Conservation (phyloP, 352 stramenopile genomes). For the Blastocystis sp. region DNA sequence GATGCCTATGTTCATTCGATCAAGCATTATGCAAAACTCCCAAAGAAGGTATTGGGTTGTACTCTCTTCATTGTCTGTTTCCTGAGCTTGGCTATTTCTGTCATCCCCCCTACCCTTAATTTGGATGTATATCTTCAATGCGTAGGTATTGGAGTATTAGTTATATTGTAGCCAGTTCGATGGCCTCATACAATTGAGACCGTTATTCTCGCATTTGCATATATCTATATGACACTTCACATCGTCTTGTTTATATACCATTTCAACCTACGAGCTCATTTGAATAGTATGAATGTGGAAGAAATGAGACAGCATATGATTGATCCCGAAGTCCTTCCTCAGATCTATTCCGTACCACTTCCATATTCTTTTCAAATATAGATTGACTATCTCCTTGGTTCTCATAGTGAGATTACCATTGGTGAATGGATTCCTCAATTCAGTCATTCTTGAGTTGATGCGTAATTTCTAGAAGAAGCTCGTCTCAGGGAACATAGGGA, state of each 20-base stretch:
- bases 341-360: not conserved
- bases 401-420: conserved; percentile 28
- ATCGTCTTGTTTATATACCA: conserved; percentile 54
- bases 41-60: conserved; percentile 43
- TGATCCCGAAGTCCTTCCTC: conserved; percentile 21
- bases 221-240: conserved; percentile 51
- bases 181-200: conserved; percentile 2
- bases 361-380: not conserved
- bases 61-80: conserved; percentile 32
- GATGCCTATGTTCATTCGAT: conserved; percentile 41
- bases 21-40: conserved; percentile 27
- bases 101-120: not conserved
- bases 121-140: conserved; percentile 8
- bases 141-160: not conserved
- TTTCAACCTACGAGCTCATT: conserved; percentile 30
- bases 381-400: conserved; percentile 46
- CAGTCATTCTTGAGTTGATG: not conserved
- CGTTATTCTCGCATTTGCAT: not conserved
- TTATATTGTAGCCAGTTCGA: not conserved
- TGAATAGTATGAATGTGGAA: conserved; percentile 52
- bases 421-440: conserved; percentile 33
- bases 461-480: not conserved
- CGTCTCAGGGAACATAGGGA: not conserved
- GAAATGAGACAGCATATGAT: conserved; percentile 47
- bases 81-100: not conserved